These are phyloP conservation scores for sweet orange (Citrus sinensis) DNA, from an alignment of 345 rosid genomes.

Conservation along the genomic window DNA sequence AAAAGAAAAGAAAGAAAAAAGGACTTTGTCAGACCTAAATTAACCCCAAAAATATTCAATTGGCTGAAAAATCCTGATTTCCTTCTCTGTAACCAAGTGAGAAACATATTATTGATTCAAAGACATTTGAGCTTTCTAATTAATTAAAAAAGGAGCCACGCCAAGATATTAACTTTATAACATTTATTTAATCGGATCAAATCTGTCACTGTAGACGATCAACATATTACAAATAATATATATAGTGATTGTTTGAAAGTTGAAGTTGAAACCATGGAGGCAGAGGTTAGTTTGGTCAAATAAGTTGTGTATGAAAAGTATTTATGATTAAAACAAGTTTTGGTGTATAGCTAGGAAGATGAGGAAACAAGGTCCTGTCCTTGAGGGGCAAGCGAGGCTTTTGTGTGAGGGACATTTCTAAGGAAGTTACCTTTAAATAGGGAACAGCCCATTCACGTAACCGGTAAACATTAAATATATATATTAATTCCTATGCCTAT, in stretches of 20 bases:
- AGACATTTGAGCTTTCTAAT: background rate
- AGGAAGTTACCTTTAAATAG: constrained; percentile 1
- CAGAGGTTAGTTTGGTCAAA: constrained; percentile 1
- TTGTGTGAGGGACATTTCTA: background rate
- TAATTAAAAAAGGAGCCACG: background rate
- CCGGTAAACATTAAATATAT: background rate
- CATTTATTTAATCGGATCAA: background rate
- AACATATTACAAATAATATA: background rate
- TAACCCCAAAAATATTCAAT: no score
- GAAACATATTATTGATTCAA: background rate
- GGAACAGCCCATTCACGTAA: constrained; percentile 9
- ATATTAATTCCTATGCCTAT: no score
- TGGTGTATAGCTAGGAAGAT: background rate
- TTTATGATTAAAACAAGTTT: background rate
- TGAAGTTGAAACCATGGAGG: background rate
- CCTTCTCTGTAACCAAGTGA: background rate
- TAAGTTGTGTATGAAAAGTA: background rate
- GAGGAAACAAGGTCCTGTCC: background rate
- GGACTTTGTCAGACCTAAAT: no score
- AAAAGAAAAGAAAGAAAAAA: no score
- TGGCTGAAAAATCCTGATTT: background rate
- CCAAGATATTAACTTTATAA: background rate
- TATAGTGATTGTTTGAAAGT: background rate
- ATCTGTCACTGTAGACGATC: no score
- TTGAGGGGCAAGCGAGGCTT: background rate